Conservation (phyloP, 306 rosid species). For the peach (Prunus persica) region Prunus_persica_NCBIv2 NC_034009.1:32951501-32952000, state of each 20-base stretch:
- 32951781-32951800: background rate
- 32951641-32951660: background rate
- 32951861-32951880: background rate
- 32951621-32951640: background rate
- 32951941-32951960: slow-evolving; percentile 35
- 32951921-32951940: slow-evolving; percentile 11
- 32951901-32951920: background rate
- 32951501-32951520: background rate
- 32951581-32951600: background rate
- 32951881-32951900: background rate
- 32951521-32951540: background rate
- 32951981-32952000: slow-evolving; percentile 99
- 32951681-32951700: slow-evolving; percentile 3
- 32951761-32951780: background rate
- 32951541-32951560: background rate
- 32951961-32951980: slow-evolving; percentile 99
- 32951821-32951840: background rate
- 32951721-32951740: background rate
- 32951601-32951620: background rate
- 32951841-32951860: background rate
- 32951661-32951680: slow-evolving; percentile 1
- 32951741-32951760: background rate
- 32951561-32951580: background rate
- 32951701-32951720: background rate
- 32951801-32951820: background rate